Percentiles rank a stretch among this genome's conserved stretches.
These are phyloP conservation scores for Xylaria sp. DNA, from an alignment of 495 filamentous ascomycete species.

Conservation along the genomic window DNA sequence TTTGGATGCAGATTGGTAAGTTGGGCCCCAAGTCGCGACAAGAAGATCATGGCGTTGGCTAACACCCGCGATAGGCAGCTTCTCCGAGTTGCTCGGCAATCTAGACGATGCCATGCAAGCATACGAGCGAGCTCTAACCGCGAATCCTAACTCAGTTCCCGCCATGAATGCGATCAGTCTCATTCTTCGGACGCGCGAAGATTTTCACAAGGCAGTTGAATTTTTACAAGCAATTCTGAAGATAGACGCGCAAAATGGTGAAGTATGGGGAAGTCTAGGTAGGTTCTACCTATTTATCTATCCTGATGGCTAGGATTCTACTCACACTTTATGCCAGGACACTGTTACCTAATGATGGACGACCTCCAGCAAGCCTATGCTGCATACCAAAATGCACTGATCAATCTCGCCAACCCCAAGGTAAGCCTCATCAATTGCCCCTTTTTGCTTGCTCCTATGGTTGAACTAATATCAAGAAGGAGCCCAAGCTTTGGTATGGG, in stretches of 20 bases:
- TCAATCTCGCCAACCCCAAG: slow-evolving; percentile 94
- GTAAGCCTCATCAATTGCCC: slow-evolving; percentile 52
- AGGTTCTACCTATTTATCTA: slow-evolving; percentile 37
- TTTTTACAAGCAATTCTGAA: slow-evolving; percentile 92
- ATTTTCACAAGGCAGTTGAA: slow-evolving; percentile 92
- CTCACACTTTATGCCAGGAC: slow-evolving; percentile 60
- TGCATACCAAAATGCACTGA: slow-evolving; percentile 95
- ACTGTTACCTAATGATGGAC: slow-evolving; percentile 99
- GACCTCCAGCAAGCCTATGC: slow-evolving; percentile 96
- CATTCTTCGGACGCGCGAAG: slow-evolving; percentile 88
- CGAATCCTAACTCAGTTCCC: slow-evolving; percentile 87
- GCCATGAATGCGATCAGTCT: slow-evolving; percentile 95
- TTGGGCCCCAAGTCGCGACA: slow-evolving; percentile 6
- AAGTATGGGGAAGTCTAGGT: slow-evolving; percentile 97
- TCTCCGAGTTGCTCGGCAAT: slow-evolving; percentile 89
- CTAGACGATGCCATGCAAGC: slow-evolving; percentile 85
- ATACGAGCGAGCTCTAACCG: slow-evolving; percentile 86
- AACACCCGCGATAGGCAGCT: slow-evolving; percentile 65
- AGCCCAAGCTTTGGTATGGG: slow-evolving; percentile 98
- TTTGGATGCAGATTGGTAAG: slow-evolving; percentile 96
- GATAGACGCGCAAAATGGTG: slow-evolving; percentile 85
- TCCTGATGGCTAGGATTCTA: slow-evolving; percentile 25
- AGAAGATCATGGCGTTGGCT: slow-evolving; percentile 29
- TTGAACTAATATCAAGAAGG: slow-evolving; percentile 58
- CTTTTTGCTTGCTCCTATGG: neutral